Conservation (phyloP, 352 stramenopile species). For the Saprolegnia diclina region DNA sequence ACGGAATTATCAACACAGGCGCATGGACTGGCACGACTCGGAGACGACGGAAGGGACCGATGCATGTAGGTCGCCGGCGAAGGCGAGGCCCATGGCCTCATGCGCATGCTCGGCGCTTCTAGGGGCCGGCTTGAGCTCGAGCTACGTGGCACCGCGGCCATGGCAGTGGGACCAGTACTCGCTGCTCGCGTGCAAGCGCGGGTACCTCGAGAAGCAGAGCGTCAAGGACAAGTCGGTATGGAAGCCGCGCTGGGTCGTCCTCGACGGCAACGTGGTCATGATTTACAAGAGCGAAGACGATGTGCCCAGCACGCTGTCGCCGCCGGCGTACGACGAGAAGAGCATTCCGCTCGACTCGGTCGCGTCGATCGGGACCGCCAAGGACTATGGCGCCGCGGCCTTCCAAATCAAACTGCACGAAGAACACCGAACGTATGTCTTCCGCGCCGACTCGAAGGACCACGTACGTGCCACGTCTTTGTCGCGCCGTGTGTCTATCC, state of each 20-base stretch:
- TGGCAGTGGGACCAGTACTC: conserved; percentile 24
- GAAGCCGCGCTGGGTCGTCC: conserved; percentile 83
- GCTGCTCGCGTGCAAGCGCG: conserved; percentile 57
- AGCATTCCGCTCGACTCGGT: conserved; percentile 77
- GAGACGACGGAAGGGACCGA: not conserved
- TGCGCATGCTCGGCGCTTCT: no score
- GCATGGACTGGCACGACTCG: not conserved
- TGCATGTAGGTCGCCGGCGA: not conserved
- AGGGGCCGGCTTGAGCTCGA: conserved; percentile 11
- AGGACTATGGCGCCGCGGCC: conserved; percentile 71
- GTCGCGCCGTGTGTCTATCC: not conserved
- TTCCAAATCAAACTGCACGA: conserved; percentile 81
- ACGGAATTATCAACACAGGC: not conserved
- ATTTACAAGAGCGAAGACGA: conserved; percentile 68
- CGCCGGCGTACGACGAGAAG: conserved; percentile 32
- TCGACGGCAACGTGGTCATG: conserved; percentile 78
- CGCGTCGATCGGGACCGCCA: conserved; percentile 80
- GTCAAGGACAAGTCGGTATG: conserved; percentile 55
- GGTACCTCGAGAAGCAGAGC: conserved; percentile 80
- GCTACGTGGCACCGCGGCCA: conserved; percentile 15
- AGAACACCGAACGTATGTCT: conserved; percentile 50
- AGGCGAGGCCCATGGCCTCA: not conserved
- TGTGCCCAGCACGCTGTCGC: conserved; percentile 38
- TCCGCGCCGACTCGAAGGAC: conserved; percentile 77
- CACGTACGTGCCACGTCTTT: conserved; percentile 36